Evolutionary conservation across 2,329 filamentous ascomycete genomes (phyloP), one percentile per base, ranked within the genome.

Genomic region (Penicillium sp.): DNA sequence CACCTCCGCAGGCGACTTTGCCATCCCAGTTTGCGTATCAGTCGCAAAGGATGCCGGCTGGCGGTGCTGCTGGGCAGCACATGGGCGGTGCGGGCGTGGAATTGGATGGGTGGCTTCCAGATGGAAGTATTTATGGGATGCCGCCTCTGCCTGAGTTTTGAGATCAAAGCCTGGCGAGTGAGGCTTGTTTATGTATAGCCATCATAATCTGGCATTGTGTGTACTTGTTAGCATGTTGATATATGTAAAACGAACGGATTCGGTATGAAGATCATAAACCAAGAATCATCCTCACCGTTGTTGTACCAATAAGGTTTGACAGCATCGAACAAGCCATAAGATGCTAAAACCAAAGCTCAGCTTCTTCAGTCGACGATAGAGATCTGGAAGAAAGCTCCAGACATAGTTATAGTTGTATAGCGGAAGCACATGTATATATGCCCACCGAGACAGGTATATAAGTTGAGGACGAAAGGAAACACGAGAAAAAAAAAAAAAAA

Each of bases 41-140:
- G 23, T 52, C 60, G 23, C 61, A 66, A 38, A 51, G 57, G 38
- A 56, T 62, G 13, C 56, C 59, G 18, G 53, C 51, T 18, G 35
- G 23, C 29, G 34, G 32, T 34, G 23, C 34, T 47, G 35, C 64
- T 55, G 39, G 57, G 50, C 47, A 42, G 18, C 36, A 49, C n/a
- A 52, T 59, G 30, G 46, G 57, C 13, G 58, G 58, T n/a, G 57
- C 59, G 23, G 61, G 65, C 18, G 67, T 69, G 63, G 67, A 69
- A 44, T 35, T 69, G 27, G 67, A 70, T 47, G 66, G 66, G 1
- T 70, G 67, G 67, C 54, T 69, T 46, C 63, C 67, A 5, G 65
- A 67, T 42, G 64, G 67, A 16, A 68, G 62, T 52, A 60, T 69
- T 18, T 67, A 61, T 49, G 66, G 65, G 11, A 57, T 66, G 59